Conservation (phyloP, 768 basidiomycete species). For the Myochromella boudieri region DNA sequence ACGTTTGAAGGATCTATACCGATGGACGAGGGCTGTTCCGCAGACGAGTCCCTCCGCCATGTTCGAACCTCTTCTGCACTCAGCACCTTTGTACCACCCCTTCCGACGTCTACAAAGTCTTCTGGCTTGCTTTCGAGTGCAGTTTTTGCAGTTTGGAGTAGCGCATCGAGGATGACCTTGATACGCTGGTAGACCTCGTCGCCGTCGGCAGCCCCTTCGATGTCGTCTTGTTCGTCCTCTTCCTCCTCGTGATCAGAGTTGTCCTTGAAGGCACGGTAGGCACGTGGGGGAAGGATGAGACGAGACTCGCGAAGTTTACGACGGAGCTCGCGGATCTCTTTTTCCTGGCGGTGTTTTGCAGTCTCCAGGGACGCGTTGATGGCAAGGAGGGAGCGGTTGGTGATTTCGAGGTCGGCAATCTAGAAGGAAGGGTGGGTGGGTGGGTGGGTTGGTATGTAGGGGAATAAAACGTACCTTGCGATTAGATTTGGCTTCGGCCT, state of each 20-base stretch:
- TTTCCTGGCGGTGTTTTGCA: constrained; percentile 75
- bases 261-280: constrained; percentile 55
- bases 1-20: constrained; percentile 20
- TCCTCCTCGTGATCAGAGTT: constrained; percentile 45
- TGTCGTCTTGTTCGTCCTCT: constrained; percentile 45
- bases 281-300: constrained; percentile 69
- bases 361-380: constrained; percentile 85
- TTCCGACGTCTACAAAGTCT: constrained; percentile 47
- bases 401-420: constrained; percentile 93
- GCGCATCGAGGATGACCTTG: constrained; percentile 57
- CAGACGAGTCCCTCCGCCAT: constrained; percentile 47
- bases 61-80: constrained; percentile 68
- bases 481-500: constrained; percentile 79
- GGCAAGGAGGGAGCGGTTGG: constrained; percentile 79
- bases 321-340: constrained; percentile 83
- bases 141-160: constrained; percentile 55
- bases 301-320: constrained; percentile 82
- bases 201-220: constrained; percentile 47
- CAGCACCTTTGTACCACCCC: constrained; percentile 63
- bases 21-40: constrained; percentile 1
- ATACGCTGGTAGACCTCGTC: constrained; percentile 67
- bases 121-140: constrained; percentile 61
- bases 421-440: constrained; percentile 35
- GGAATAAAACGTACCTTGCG: constrained; percentile 59
- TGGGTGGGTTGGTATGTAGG: background rate